phyloP scores from a whole-genome alignment of 2,329 filamentous ascomycete species.

The Alternaria triticina region DNA sequence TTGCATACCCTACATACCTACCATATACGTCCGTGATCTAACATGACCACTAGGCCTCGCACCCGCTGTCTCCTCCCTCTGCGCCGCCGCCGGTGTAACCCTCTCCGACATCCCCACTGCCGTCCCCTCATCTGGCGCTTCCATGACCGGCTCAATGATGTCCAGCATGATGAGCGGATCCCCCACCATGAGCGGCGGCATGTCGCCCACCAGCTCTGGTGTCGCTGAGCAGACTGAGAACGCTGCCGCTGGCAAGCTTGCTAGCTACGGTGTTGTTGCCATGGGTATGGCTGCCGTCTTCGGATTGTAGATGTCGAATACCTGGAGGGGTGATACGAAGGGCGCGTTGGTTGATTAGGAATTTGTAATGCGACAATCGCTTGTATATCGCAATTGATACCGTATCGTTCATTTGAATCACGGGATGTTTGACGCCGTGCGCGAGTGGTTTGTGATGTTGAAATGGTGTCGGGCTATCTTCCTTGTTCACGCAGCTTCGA shows the following conservation, averaged over 20 bases:
- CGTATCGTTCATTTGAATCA: not conserved
- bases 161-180: constrained; percentile 2
- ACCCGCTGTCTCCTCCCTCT: constrained; percentile 36
- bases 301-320: constrained; percentile 25
- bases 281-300: constrained; percentile 30
- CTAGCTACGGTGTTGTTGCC: constrained; percentile 31
- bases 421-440: not conserved
- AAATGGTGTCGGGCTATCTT: not conserved
- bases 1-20: not conserved
- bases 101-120: constrained; percentile 29
- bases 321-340: not conserved
- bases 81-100: constrained; percentile 35
- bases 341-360: not conserved
- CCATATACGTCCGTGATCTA: not conserved
- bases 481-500: constrained; percentile 41
- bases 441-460: not conserved
- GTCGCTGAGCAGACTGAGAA: constrained; percentile 16
- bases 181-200: constrained; percentile 2
- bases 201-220: constrained; percentile 5
- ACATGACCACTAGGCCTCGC: constrained; percentile 20
- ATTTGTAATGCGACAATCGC: not conserved
- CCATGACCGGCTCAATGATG: constrained; percentile 8
- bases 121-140: constrained; percentile 3
- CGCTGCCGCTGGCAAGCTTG: constrained; percentile 28
- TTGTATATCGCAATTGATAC: not conserved